phyloP scores from a whole-genome alignment of 2,329 filamentous ascomycete genomes.

The Scortechinia acanthostroma region DNA sequence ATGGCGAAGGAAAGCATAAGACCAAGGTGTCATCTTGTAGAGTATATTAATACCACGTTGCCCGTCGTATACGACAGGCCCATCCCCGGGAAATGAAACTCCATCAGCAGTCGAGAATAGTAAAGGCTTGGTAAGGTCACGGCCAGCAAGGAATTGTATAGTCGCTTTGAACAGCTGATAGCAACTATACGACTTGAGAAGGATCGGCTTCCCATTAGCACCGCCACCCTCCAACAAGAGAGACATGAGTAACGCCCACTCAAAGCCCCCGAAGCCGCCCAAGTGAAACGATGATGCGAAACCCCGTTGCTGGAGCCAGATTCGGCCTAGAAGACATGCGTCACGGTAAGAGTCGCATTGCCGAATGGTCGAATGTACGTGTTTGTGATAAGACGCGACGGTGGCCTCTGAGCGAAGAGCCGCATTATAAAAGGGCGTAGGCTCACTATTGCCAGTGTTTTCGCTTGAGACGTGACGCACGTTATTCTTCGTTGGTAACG shows the following conservation, averaged over 20 bases:
- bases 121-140: constrained; percentile 64
- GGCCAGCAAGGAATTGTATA: constrained; percentile 76
- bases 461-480: constrained; percentile 49
- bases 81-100: constrained; percentile 30
- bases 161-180: constrained; percentile 92
- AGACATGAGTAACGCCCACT: constrained; percentile 78
- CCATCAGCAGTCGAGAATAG: constrained; percentile 40
- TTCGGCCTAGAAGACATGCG: constrained; percentile 76
- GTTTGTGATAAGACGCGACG: constrained; percentile 67
- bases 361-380: constrained; percentile 64
- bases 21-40: constrained; percentile 86
- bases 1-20: constrained; percentile 65
- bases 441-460: constrained; percentile 27
- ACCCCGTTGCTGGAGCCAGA: constrained; percentile 85
- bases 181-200: constrained; percentile 77
- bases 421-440: constrained; percentile 85
- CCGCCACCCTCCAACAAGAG: constrained; percentile 74
- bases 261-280: constrained; percentile 88
- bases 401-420: constrained; percentile 73
- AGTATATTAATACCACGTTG: constrained; percentile 71
- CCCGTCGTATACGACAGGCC: constrained; percentile 74
- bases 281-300: constrained; percentile 62
- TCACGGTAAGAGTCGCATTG: constrained; percentile 71
- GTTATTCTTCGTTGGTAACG: constrained; percentile 63
- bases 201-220: constrained; percentile 59